phyloP scores from a whole-genome alignment of 352 stramenopile species.

The Phytophthora crassamura region DNA sequence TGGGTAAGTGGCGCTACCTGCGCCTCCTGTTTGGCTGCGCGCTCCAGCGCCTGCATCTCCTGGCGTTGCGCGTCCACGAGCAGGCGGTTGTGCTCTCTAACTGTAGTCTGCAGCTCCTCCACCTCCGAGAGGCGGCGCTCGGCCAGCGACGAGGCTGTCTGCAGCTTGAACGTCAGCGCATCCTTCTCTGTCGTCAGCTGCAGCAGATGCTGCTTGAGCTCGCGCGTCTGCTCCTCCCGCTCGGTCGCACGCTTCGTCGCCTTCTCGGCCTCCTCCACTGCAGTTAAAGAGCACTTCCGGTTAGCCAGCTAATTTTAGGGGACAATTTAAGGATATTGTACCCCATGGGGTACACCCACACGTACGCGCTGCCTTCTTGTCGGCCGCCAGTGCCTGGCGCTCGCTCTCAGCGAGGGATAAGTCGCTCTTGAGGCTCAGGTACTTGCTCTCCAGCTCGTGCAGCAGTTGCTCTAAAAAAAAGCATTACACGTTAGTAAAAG shows the following conservation, averaged over 20 bases:
- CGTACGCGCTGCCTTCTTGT: constrained; percentile 60
- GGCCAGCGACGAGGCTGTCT: constrained; percentile 53
- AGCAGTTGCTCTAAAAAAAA: constrained; percentile 70
- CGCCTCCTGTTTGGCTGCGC: constrained; percentile 61
- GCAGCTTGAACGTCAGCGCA: constrained; percentile 57
- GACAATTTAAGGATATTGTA: neutral
- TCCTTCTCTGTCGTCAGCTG: constrained; percentile 58
- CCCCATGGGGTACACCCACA: neutral
- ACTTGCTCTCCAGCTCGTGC: constrained; percentile 83
- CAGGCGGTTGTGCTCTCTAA: constrained; percentile 63
- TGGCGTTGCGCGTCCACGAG: constrained; percentile 62
- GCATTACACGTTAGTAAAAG: constrained; percentile 9
- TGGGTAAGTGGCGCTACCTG: constrained; percentile 66
- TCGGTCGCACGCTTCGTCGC: constrained; percentile 31
- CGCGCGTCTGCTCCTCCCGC: constrained; percentile 34
- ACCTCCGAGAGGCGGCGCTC: constrained; percentile 71
- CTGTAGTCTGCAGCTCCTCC: constrained; percentile 61
- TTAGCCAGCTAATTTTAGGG: constrained; percentile 15
- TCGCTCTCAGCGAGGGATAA: constrained; percentile 66
- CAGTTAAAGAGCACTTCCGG: constrained; percentile 18
- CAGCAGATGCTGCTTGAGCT: constrained; percentile 53
- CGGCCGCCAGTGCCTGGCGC: constrained; percentile 48
- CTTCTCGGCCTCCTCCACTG: constrained; percentile 42
- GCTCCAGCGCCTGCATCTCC: constrained; percentile 72
- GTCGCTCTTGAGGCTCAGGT: constrained; percentile 63